These are phyloP conservation scores for Cryomyces minteri DNA, from an alignment of 495 filamentous ascomycete species.

Conservation along the genomic window DNA sequence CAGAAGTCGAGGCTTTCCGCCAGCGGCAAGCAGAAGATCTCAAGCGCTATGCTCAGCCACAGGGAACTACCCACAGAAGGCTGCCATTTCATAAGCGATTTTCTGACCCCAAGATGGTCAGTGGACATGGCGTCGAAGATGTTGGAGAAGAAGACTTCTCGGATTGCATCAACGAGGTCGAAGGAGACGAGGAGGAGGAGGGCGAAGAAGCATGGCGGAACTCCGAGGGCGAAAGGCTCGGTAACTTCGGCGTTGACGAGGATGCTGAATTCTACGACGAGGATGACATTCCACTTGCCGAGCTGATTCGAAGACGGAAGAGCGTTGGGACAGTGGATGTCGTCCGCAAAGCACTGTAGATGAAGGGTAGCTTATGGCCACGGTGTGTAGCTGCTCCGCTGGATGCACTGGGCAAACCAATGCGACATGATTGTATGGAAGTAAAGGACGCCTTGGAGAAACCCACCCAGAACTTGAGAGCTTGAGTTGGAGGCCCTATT, in stretches of 20 bases:
- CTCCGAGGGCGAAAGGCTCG: constrained; percentile 64
- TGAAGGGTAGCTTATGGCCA: no score
- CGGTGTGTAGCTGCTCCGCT: no score
- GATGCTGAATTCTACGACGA: constrained; percentile 62
- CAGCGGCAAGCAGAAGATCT: constrained; percentile 36
- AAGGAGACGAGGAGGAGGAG: constrained; percentile 11
- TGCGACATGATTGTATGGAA: no score
- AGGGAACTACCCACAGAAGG: constrained; percentile 22
- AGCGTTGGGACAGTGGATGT: background rate
- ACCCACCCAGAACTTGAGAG: no score
- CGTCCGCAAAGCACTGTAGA: no score
- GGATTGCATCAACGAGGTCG: constrained; percentile 5
- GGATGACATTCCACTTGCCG: constrained; percentile 63
- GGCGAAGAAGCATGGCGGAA: constrained; percentile 60
- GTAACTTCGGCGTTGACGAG: constrained; percentile 81
- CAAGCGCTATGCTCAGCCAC: constrained; percentile 17
- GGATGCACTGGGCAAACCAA: no score
- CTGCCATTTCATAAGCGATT: constrained; percentile 30
- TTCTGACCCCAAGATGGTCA: constrained; percentile 6
- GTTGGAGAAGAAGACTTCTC: constrained; percentile 15
- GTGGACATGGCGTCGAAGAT: constrained; percentile 19
- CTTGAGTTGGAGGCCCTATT: no score
- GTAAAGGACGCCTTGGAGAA: no score
- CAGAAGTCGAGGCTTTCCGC: constrained; percentile 34
- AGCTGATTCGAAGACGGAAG: constrained; percentile 27